Base-by-base conservation (phyloP, 2,329 filamentous ascomycete species). In the Epichloe festucae region DNA sequence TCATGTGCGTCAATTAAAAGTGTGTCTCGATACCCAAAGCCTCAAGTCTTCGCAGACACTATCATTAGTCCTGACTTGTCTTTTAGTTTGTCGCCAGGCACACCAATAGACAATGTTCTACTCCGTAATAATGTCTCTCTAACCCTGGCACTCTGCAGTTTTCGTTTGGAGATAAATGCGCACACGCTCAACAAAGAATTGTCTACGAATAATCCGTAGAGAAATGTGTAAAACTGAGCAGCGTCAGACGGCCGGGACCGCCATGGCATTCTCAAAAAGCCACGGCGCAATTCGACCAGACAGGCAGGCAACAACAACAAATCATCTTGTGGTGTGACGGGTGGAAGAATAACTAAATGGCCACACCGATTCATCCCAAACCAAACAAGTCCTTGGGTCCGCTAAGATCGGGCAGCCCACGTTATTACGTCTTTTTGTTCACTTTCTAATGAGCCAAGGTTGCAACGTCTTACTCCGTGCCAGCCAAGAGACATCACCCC, bases 391-490 rank as follows among this genome's bases (percentile, higher is more conserved):
- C 48, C 34, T 45, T 41, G 27, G 41, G 27, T 27, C 40, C 54
- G 55, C 50, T 52, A 50, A 48, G 49, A 58, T 58, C 53, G 54
- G 56, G 50, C 55, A 55, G 51, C 50, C 51, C 55, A 57, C 52
- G 54, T 54, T 49, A 21, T 41, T 43, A 34, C 49, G 47, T 55
- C 52, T 54, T 54, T 48, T 54, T 48, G 38, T 50, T 39, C 48
- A n/a, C 31, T 34, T 46, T 34, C 12, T 6, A 41, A 46, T 40
- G 40, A 43, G 41, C 8, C 42, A 46, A 34, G 35, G 43, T 51
- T 17, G 34, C 62, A 60, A 57, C 56, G 55, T 54, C 54, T 57
- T 59, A 59, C 59, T 27, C 27, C 0, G 27, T 27, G 27, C 27
- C 58, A 43, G 44, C 50, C 38, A 38, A 51, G 47, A 15, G 27